These are phyloP conservation scores for Stephania cephalantha DNA, from an alignment of 164 flowering plant species.

Conservation along the genomic window DNA sequence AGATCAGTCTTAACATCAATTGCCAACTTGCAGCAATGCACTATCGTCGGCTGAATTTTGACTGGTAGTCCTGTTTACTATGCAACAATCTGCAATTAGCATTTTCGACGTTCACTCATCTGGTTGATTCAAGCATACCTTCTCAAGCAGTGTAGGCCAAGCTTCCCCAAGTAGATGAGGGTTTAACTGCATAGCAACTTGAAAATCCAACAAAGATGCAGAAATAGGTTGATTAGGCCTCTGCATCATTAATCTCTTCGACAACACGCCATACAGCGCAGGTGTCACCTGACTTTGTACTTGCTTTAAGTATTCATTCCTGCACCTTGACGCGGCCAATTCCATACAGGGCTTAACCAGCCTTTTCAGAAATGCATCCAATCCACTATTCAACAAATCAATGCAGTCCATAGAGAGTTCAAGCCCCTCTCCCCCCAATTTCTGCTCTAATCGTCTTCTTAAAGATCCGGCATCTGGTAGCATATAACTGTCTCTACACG, in stretches of 20 bases:
- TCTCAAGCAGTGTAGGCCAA: constrained; percentile 74
- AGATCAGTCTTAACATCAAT: not conserved
- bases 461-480: constrained; percentile 63
- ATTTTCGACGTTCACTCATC: constrained; percentile 23
- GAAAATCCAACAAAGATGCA: constrained; percentile 52
- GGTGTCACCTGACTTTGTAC: constrained; percentile 10
- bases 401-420: constrained; percentile 43
- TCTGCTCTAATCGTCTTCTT: constrained; percentile 44
- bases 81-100: constrained; percentile 22
- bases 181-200: constrained; percentile 58
- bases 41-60: not conserved
- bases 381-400: constrained; percentile 55
- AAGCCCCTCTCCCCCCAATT: constrained; percentile 50
- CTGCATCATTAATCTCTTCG: constrained; percentile 18
- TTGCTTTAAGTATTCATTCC: constrained; percentile 21
- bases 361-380: constrained; percentile 69
- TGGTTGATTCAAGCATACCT: constrained; percentile 30
- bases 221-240: constrained; percentile 11
- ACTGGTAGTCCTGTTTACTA: constrained; percentile 10
- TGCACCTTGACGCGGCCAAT: constrained; percentile 42
- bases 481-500: constrained; percentile 43
- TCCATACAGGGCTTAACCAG: constrained; percentile 60
- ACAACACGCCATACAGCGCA: constrained; percentile 24
- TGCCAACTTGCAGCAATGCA: constrained; percentile 1
- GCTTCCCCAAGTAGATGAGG: constrained; percentile 71